Percentiles rank a stretch among this genome's conserved stretches.
Conservation (phyloP, 768 basidiomycete genomes). For the Pleurotus citrinopileatus region DNA sequence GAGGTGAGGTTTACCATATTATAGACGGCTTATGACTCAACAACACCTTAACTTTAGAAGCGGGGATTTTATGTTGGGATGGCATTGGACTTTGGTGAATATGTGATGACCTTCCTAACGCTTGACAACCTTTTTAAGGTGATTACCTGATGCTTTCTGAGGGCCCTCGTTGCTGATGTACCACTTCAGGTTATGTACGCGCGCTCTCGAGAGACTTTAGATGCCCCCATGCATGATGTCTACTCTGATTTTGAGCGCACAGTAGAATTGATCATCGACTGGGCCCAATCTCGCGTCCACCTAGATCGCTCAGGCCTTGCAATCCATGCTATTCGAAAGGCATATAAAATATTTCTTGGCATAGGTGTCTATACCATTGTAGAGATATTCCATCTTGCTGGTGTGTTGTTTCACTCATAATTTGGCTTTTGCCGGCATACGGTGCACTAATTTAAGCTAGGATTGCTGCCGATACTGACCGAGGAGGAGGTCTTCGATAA, state of each 20-base stretch:
- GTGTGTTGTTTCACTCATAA: not conserved
- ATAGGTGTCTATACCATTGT: slow-evolving; percentile 12
- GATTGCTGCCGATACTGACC: slow-evolving; percentile 5
- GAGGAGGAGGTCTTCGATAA: slow-evolving; percentile 13
- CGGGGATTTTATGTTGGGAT: slow-evolving; percentile 11
- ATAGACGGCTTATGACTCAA: not conserved
- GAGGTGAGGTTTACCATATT: not conserved
- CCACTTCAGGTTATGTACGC: not conserved
- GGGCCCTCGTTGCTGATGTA: not conserved
- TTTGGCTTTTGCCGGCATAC: too few relatives aligned
- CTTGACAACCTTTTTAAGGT: slow-evolving; percentile 10
- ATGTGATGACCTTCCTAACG: slow-evolving; percentile 9
- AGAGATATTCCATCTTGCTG: not conserved
- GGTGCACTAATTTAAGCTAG: not conserved
- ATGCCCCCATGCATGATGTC: not conserved
- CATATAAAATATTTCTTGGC: slow-evolving; percentile 1
- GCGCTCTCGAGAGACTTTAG: not conserved
- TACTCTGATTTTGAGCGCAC: not conserved
- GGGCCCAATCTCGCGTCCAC: slow-evolving; percentile 4
- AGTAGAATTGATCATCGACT: not conserved
- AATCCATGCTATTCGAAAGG: slow-evolving; percentile 6
- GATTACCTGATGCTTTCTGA: not conserved
- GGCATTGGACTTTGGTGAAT: slow-evolving; percentile 11
- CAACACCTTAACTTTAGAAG: not conserved
- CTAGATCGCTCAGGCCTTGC: slow-evolving; percentile 4